phyloP scores from a whole-genome alignment of 1,139 yeast species.

The Suhomyces taliae region DNA sequence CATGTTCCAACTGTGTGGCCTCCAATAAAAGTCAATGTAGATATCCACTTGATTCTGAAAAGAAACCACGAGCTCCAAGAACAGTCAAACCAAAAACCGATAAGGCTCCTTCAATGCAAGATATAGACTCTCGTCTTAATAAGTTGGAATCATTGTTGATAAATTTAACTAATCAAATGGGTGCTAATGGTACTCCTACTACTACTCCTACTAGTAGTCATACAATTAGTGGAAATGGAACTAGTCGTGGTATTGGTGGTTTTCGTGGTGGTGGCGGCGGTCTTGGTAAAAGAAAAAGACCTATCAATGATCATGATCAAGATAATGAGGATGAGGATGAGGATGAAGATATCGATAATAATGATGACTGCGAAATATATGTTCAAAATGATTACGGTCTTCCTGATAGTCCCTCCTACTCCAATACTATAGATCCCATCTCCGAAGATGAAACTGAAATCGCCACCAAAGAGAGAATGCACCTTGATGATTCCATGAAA shows the following conservation, averaged over 20 bases:
- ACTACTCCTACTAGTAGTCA: too few species aligned
- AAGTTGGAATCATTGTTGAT: conserved; percentile 23
- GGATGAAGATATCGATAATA: conserved; percentile 1
- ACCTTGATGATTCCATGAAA: not conserved
- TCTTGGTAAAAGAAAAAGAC: too few species aligned
- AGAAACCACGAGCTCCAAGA: conserved; percentile 7
- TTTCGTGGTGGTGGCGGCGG: too few species aligned
- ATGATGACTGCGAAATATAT: not conserved
- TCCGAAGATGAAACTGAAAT: not conserved
- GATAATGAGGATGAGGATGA: not conserved
- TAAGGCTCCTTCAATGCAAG: conserved; percentile 15
- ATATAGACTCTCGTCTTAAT: conserved; percentile 24
- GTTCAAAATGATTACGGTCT: not conserved
- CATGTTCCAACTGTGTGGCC: conserved; percentile 22
- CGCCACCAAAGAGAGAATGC: not conserved
- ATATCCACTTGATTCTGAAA: conserved; percentile 27
- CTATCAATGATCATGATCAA: too few species aligned
- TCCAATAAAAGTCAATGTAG: conserved; percentile 25
- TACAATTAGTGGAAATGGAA: too few species aligned
- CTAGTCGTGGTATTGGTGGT: too few species aligned
- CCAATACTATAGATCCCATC: not conserved
- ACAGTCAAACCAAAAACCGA: conserved; percentile 4
- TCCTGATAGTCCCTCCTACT: not conserved
- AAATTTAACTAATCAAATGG: conserved; percentile 13
- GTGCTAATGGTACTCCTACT: not conserved